These are phyloP conservation scores for Lachancea waltii DNA, from an alignment of 805 yeast genomes.

Conservation along the genomic window DNA sequence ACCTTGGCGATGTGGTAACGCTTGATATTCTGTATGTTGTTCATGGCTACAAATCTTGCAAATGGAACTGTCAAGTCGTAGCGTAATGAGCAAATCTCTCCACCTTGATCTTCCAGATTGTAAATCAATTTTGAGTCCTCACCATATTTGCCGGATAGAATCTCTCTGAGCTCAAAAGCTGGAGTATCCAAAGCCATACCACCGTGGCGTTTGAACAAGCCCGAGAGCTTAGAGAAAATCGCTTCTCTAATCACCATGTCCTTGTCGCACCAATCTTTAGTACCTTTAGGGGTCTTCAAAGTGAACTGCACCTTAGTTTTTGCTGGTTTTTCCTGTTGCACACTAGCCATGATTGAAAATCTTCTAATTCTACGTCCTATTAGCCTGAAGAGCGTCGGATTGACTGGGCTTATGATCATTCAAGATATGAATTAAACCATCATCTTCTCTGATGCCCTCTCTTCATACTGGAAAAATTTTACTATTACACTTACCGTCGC, in stretches of 20 bases:
- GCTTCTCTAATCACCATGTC: constrained; percentile 95
- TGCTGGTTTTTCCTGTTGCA: constrained; percentile 21
- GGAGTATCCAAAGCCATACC: constrained; percentile 99
- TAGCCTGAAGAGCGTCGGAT: neutral
- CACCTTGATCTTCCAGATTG: constrained; percentile 97
- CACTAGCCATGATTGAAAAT: constrained; percentile 14
- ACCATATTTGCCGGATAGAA: constrained; percentile 94
- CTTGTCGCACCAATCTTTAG: constrained; percentile 97
- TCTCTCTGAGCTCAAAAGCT: constrained; percentile 92
- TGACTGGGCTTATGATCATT: neutral
- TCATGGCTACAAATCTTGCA: constrained; percentile 95
- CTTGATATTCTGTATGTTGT: constrained; percentile 81
- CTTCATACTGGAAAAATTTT: neutral
- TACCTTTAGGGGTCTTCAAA: constrained; percentile 92
- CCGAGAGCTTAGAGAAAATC: constrained; percentile 64
- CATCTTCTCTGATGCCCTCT: neutral
- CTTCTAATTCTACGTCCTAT: neutral
- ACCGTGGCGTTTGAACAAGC: constrained; percentile 88
- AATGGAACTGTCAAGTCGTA: constrained; percentile 98
- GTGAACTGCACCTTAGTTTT: constrained; percentile 57
- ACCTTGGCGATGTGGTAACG: constrained; percentile 97
- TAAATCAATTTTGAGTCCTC: constrained; percentile 96
- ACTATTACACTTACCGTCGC: neutral
- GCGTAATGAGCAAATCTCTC: constrained; percentile 90
- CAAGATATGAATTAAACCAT: neutral